Base-by-base conservation (phyloP, 495 filamentous ascomycete genomes). In the Aspergillus bridgeri region DNA sequence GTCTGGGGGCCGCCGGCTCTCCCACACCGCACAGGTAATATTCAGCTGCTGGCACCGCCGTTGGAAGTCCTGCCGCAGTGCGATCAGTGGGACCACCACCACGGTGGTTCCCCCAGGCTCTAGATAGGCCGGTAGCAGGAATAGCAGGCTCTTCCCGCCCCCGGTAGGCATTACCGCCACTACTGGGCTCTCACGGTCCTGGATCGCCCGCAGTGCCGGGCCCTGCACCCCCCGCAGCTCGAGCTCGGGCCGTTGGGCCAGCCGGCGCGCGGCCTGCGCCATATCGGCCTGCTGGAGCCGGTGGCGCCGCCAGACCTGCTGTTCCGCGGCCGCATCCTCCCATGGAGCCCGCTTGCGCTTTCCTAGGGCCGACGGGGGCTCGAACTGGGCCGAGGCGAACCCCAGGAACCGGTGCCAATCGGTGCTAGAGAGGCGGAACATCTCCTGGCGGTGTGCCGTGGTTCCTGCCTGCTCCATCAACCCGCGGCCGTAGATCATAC, bases 71-170 rank as follows among this genome's bases (percentile, higher is more conserved):
- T 29, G 7, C 18, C 47, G 33, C 48, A 68, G 59, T 49, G 53
- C 53, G 15, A 69, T 48, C 3, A 54, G 59, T 53, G 20, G 51
- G 47, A 50, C 53, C n/a, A 48, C 58, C 47, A 56, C 45, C 25
- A 53, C 38, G 11, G 43, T 54, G 1, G 27, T 52, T 5, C 29
- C 50, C 29, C 50, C 21, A 15, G 50, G 29, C 29, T 21, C 38
- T 20, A 44, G 42, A 51, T 20, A 63, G 24, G 44, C 57, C 23
- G 55, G 64, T 21, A 70, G 57, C 46, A 70, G 66, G 38, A 70
- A 70, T 22, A 59, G 48, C 24, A 70, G 33, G 48, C 63, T 66
- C 56, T 70, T 70, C 0, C 59, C 56, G 2, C 46, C 51, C 3
- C 58, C 56, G 0, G 54, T 68, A 5, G 53, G 54, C 25, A 68